Conservation (phyloP, 768 basidiomycete genomes). For the Lepiota brunneoincarnata region DNA sequence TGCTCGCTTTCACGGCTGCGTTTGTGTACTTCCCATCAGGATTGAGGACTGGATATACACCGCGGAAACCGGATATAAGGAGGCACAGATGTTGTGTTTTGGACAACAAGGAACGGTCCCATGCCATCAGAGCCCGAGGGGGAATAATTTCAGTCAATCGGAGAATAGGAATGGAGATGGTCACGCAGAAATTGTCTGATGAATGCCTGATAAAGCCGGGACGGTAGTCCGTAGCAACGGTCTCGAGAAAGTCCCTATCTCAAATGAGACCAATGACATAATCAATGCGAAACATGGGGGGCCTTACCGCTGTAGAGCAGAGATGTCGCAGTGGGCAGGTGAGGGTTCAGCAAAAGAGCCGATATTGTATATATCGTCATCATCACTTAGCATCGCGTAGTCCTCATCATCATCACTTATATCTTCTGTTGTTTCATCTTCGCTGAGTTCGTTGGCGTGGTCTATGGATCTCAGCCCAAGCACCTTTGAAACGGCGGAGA, state of each 20-base stretch:
- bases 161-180: constrained; percentile 56
- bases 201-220: constrained; percentile 55
- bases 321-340: constrained; percentile 19
- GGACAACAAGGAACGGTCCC: constrained; percentile 65
- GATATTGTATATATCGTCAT: constrained; percentile 38
- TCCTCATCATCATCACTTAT: constrained; percentile 36
- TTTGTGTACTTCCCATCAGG: constrained; percentile 38
- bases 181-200: constrained; percentile 47
- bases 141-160: constrained; percentile 50
- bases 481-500: constrained; percentile 30
- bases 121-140: constrained; percentile 67
- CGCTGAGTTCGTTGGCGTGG: constrained; percentile 19
- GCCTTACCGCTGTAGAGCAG: constrained; percentile 29
- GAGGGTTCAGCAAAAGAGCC: constrained; percentile 20
- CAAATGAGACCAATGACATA: constrained; percentile 8
- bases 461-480: constrained; percentile 15
- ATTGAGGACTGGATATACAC: constrained; percentile 51
- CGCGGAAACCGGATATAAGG: constrained; percentile 56
- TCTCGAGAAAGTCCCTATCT: constrained; percentile 56
- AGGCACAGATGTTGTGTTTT: constrained; percentile 58
- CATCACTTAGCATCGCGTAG: constrained; percentile 26
- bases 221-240: constrained; percentile 52
- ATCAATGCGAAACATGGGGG: constrained; percentile 1
- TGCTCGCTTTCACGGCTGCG: constrained; percentile 31
- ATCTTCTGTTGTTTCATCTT: constrained; percentile 29